Evolutionary conservation across 306 rosid genomes (phyloP).

Genomic region (Rosa rugosa): DNA sequence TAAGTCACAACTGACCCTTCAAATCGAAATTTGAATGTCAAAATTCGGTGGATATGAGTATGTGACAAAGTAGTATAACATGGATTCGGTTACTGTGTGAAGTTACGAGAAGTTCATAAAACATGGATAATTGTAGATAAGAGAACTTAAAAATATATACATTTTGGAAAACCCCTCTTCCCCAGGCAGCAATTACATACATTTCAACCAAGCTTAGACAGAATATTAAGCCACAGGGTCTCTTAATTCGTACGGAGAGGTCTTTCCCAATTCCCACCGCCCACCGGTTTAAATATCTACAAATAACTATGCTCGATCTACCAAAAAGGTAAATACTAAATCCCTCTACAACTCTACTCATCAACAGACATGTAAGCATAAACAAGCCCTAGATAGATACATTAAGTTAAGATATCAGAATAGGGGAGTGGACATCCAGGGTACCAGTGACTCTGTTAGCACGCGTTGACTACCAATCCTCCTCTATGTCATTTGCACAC

Average conservation of each 20-base stretch:
- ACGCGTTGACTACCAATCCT: slow-evolving; percentile 32
- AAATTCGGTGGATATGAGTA: background rate
- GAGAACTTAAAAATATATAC: slow-evolving; percentile 39
- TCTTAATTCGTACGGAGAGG: slow-evolving; percentile 14
- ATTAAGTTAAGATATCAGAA: slow-evolving; percentile 45
- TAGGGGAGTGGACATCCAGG: slow-evolving; percentile 45
- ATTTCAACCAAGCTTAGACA: slow-evolving; percentile 37
- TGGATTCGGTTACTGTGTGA: background rate
- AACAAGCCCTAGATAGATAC: slow-evolving; percentile 42
- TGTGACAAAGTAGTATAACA: background rate
- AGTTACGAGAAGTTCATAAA: background rate
- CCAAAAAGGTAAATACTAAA: slow-evolving; percentile 42
- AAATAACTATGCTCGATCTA: slow-evolving; percentile 42
- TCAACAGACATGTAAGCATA: slow-evolving; percentile 37
- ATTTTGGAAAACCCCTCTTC: slow-evolving; percentile 48
- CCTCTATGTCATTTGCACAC: slow-evolving; percentile 74
- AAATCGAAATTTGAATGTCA: background rate
- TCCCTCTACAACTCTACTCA: slow-evolving; percentile 33
- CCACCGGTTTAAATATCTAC: slow-evolving; percentile 62
- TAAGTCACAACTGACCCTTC: background rate
- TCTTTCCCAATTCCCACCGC: slow-evolving; percentile 33
- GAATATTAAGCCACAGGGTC: slow-evolving; percentile 41
- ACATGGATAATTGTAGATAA: background rate
- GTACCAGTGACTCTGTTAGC: slow-evolving; percentile 67
- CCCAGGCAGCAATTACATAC: slow-evolving; percentile 55